A percentile compares a stretch with the other conserved stretches of the same genome.
Conservation (phyloP, 2,329 filamentous ascomycete species). For the Venturiaceae sp. region DNA sequence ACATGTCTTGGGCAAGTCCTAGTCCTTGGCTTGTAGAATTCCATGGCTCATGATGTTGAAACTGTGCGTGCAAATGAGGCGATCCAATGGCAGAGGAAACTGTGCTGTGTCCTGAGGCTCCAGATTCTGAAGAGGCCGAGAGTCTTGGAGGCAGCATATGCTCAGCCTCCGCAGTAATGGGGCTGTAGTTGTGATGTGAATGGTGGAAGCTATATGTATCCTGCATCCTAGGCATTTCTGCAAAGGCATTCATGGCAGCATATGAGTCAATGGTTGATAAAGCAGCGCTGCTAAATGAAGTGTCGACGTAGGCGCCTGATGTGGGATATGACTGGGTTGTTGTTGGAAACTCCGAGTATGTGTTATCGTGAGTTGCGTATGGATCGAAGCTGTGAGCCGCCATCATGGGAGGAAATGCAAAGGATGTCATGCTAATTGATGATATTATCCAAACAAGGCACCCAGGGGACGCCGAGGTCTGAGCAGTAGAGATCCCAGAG, state of each 20-base stretch:
- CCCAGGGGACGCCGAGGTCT: background rate
- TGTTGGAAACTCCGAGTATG: background rate
- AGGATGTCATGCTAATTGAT: constrained; percentile 8
- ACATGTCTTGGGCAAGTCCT: constrained; percentile 53
- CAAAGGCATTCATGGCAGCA: background rate
- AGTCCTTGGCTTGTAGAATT: constrained; percentile 38
- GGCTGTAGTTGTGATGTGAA: background rate
- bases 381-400: constrained; percentile 5
- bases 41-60: constrained; percentile 51
- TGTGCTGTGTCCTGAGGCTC: constrained; percentile 35
- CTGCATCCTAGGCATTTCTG: background rate
- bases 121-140: constrained; percentile 40
- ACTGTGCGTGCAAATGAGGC: constrained; percentile 49
- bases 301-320: background rate
- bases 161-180: background rate
- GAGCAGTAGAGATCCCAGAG: background rate
- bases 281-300: background rate
- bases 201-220: background rate
- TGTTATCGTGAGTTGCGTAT: background rate
- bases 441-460: background rate
- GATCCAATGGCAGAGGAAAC: constrained; percentile 42
- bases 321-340: constrained; percentile 1
- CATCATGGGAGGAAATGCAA: constrained; percentile 7
- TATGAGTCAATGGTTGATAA: constrained; percentile 4
- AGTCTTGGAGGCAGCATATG: constrained; percentile 14